A percentile compares a stretch with the other conserved stretches of the same genome.
Conservation (phyloP, 805 yeast species). For the Ogataea philodendri region DNA sequence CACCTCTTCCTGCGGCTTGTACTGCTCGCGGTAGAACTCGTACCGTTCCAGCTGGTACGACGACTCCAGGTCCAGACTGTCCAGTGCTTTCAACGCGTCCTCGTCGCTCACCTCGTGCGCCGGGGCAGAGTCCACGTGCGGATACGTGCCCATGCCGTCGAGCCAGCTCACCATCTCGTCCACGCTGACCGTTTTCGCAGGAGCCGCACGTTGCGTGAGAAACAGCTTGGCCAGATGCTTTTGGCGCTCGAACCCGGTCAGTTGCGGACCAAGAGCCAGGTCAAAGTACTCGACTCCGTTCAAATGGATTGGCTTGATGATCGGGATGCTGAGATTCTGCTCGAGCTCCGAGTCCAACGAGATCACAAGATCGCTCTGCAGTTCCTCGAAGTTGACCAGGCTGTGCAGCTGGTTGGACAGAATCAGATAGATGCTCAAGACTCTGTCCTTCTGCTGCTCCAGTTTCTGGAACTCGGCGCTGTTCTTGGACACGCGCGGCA, state of each 20-base stretch:
- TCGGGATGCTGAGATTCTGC: conserved; percentile 35
- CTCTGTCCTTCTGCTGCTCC: conserved; percentile 21
- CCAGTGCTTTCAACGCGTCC: conserved; percentile 21
- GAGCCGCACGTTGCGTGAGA: conserved; percentile 17
- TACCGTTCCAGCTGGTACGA: conserved; percentile 16
- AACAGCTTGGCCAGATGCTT: conserved; percentile 22
- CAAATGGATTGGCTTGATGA: conserved; percentile 43
- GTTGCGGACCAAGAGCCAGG: conserved; percentile 15
- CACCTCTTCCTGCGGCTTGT: conserved; percentile 12
- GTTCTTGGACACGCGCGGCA: conserved; percentile 32
- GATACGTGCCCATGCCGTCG: conserved; percentile 15
- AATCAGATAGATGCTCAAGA: conserved; percentile 40
- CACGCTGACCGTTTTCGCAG: conserved; percentile 18
- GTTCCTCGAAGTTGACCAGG: conserved; percentile 33
- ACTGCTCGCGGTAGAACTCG: conserved; percentile 18
- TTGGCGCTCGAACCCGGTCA: conserved; percentile 13
- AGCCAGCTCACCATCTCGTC: conserved; percentile 33
- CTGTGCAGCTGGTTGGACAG: conserved; percentile 44
- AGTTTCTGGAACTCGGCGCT: conserved; percentile 24
- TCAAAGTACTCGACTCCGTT: conserved; percentile 46
- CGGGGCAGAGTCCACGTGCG: conserved; percentile 18
- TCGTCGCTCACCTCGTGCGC: conserved; percentile 16
- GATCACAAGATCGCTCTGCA: conserved; percentile 42
- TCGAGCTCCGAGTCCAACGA: conserved; percentile 45
- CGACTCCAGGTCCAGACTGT: conserved; percentile 15